Percentiles rank a stretch among this genome's conserved stretches.
Conservation (phyloP, 176 grass and related monocot genomes). For the Phoenix dactylifera region DNA sequence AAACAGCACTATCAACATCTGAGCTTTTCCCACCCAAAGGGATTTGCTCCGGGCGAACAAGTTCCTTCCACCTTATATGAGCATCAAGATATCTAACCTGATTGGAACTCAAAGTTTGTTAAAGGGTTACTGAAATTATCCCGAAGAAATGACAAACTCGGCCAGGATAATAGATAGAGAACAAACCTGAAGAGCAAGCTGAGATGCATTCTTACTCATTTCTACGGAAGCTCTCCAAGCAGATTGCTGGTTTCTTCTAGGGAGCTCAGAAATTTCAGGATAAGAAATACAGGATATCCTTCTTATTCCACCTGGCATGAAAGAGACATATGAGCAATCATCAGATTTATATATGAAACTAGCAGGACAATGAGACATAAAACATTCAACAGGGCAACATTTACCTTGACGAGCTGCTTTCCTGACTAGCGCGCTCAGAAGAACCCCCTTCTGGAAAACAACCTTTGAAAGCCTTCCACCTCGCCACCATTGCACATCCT, state of each 20-base stretch:
- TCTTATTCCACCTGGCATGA: conserved; percentile 54
- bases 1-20: conserved; percentile 53
- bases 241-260: conserved; percentile 65
- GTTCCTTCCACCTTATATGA: conserved; percentile 91
- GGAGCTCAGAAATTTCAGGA: conserved; percentile 63
- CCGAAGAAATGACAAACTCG: conserved; percentile 1
- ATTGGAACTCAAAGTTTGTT: conserved; percentile 5
- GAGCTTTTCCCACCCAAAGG: conserved; percentile 53
- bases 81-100: conserved; percentile 97
- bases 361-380: conserved; percentile 12
- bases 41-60: conserved; percentile 69
- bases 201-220: conserved; percentile 61
- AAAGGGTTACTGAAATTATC: too few species aligned
- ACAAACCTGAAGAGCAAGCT: conserved; percentile 79
- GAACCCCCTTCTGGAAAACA: conserved; percentile 60
- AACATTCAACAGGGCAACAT: conserved; percentile 10
- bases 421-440: conserved; percentile 33
- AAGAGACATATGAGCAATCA: conserved; percentile 14
- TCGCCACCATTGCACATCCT: conserved; percentile 74
- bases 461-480: conserved; percentile 65
- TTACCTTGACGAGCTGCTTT: conserved; percentile 98
- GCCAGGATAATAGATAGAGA: conserved; percentile 5
- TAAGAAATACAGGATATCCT: conserved; percentile 67
- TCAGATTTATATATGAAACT: conserved; percentile 6
- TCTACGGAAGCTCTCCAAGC: conserved; percentile 81